A percentile compares a stretch with the other conserved stretches of the same genome.
phyloP scores from a whole-genome alignment of 257 asterid genomes.

The Solanum appendiculatum region DNA sequence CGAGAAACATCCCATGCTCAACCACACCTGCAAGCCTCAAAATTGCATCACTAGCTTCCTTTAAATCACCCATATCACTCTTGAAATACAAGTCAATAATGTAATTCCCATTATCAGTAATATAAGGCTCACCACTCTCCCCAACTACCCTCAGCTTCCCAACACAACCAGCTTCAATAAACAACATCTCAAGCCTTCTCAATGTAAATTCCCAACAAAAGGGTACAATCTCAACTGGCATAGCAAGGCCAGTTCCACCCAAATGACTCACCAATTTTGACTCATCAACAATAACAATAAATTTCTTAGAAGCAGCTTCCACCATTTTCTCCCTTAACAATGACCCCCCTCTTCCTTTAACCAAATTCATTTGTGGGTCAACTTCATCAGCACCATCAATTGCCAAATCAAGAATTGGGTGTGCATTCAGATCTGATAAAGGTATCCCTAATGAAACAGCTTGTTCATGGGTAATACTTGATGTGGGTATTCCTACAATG shows the following conservation, averaged over 20 bases:
- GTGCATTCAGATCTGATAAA: conserved; percentile 21
- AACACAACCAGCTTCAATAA: conserved; percentile 32
- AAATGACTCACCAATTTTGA: conserved; percentile 22
- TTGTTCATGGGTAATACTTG: conserved; percentile 21
- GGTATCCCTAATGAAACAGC: conserved; percentile 23
- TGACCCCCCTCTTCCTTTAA: conserved; percentile 42
- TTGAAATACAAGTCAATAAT: conserved; percentile 30
- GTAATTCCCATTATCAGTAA: conserved; percentile 30
- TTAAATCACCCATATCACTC: conserved; percentile 30
- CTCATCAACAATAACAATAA: conserved; percentile 36
- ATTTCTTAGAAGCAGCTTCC: conserved; percentile 24
- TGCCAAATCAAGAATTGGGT: conserved; percentile 26
- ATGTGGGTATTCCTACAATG: conserved; percentile 36
- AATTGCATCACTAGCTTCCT: conserved; percentile 33
- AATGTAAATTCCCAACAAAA: conserved; percentile 30
- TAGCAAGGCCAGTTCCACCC: conserved; percentile 33
- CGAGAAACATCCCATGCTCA: conserved; percentile 42
- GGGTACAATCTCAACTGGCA: conserved; percentile 40
- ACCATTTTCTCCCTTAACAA: conserved; percentile 37
- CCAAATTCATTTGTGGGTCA: conserved; percentile 33
- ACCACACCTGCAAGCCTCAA: conserved; percentile 44
- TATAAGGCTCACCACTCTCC: conserved; percentile 6
- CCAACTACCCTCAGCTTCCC: conserved; percentile 13
- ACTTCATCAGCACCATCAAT: conserved; percentile 46
- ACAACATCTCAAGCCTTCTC: conserved; percentile 28